Percentiles rank a stretch among this genome's conserved stretches.
Evolutionary conservation across 352 stramenopile genomes (phyloP).

Genomic region (Phytopythium delawarense): DNA sequence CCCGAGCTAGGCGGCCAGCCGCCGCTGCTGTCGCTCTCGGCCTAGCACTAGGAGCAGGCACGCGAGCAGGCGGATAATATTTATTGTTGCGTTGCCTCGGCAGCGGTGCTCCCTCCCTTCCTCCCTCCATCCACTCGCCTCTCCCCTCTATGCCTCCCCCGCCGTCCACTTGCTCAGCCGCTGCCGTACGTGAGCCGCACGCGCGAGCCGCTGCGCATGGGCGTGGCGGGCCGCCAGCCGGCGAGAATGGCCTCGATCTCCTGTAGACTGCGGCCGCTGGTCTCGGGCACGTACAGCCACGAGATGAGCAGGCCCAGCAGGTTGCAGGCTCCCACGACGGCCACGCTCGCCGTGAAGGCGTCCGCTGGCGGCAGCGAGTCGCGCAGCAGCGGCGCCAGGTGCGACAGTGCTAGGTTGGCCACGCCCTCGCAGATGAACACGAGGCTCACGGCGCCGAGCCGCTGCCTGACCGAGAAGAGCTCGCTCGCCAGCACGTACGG

Average conservation of each 20-base stretch:
- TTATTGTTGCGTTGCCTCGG: not conserved
- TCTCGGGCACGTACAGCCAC: constrained; percentile 73
- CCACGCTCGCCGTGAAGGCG: constrained; percentile 37
- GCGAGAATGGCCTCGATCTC: constrained; percentile 76
- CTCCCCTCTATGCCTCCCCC: too few relatives aligned
- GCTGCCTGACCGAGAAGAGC: constrained; percentile 65
- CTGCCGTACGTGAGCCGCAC: constrained; percentile 42
- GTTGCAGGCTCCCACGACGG: constrained; percentile 45
- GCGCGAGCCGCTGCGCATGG: constrained; percentile 37
- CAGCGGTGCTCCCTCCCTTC: too few relatives aligned
- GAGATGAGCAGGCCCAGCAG: constrained; percentile 36
- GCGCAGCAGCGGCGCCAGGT: constrained; percentile 33
- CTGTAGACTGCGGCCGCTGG: constrained; percentile 68
- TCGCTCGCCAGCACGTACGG: constrained; percentile 62
- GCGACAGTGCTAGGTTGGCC: constrained; percentile 32
- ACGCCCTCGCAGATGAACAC: constrained; percentile 59
- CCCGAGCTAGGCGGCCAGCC: not conserved
- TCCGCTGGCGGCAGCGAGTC: constrained; percentile 23
- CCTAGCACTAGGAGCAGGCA: not conserved
- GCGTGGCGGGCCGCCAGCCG: constrained; percentile 70
- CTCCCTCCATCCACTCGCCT: not conserved
- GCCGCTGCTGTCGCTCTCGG: not conserved
- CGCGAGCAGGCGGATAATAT: not conserved
- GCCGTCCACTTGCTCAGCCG: not conserved
- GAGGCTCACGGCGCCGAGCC: constrained; percentile 59